Conservation (phyloP, 371 early-diverging fungal species). For the Mortierella sp. region DNA sequence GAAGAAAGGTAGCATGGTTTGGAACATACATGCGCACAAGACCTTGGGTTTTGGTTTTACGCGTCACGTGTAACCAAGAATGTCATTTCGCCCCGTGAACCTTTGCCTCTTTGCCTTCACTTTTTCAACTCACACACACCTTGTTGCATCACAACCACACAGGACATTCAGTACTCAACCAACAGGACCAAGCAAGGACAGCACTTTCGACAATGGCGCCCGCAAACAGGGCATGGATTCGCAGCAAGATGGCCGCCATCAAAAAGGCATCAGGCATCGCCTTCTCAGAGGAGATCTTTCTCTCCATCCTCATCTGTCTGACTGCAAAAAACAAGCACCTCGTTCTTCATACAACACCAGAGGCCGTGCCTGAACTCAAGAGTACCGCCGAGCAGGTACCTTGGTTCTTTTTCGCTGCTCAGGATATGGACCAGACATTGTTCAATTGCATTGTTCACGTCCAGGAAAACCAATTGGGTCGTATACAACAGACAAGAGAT, state of each 20-base stretch:
- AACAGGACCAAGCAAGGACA: background rate
- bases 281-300: slow-evolving; percentile 53
- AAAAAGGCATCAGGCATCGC: slow-evolving; percentile 46
- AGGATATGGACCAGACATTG: background rate
- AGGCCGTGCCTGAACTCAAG: slow-evolving; percentile 43
- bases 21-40: too few species aligned
- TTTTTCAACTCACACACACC: background rate
- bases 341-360: slow-evolving; percentile 44
- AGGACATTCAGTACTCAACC: background rate
- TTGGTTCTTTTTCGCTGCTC: background rate
- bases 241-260: slow-evolving; percentile 47
- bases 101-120: too few species aligned
- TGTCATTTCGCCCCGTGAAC: too few species aligned
- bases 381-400: slow-evolving; percentile 41
- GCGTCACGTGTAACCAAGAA: too few species aligned
- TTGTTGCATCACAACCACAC: background rate
- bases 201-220: slow-evolving; percentile 27
- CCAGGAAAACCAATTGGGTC: background rate
- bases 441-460: background rate
- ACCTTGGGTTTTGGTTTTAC: too few species aligned
- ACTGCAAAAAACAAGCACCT: slow-evolving; percentile 51
- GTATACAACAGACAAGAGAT: background rate
- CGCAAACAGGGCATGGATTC: slow-evolving; percentile 45
- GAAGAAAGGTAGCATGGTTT: too few species aligned
- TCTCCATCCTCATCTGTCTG: slow-evolving; percentile 54